These are phyloP conservation scores for Lactarius pseudohatsudake DNA, from an alignment of 768 basidiomycete genomes.

Conservation along the genomic window DNA sequence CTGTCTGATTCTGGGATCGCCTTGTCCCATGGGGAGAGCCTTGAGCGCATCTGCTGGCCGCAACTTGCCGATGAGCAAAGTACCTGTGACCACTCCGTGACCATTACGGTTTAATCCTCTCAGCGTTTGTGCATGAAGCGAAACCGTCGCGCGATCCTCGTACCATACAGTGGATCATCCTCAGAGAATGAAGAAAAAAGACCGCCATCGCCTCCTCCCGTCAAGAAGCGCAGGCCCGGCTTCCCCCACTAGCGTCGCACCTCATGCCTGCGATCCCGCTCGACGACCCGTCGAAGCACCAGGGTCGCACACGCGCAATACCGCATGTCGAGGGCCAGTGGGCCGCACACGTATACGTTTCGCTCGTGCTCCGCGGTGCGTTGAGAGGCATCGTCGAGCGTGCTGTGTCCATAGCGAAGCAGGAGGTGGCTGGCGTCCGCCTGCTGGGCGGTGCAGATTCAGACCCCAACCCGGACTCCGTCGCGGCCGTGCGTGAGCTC, in stretches of 20 bases:
- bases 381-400: slow-evolving; percentile 49
- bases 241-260: slow-evolving; percentile 56
- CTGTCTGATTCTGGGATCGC: too few species aligned
- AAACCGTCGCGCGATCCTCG: slow-evolving; percentile 14
- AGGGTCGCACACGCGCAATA: slow-evolving; percentile 71
- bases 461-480: slow-evolving; percentile 23
- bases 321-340: slow-evolving; percentile 90
- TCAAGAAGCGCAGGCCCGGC: slow-evolving; percentile 51
- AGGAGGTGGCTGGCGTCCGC: slow-evolving; percentile 48
- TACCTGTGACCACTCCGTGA: background rate
- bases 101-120: background rate
- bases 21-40: too few species aligned
- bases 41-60: background rate
- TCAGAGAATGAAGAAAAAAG: slow-evolving; percentile 7
- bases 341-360: slow-evolving; percentile 74
- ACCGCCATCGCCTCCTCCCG: slow-evolving; percentile 3
- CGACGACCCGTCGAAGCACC: slow-evolving; percentile 78
- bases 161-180: slow-evolving; percentile 22
- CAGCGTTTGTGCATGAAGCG: slow-evolving; percentile 20
- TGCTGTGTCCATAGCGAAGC: slow-evolving; percentile 46
- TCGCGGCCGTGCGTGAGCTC: slow-evolving; percentile 45
- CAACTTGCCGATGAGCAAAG: background rate
- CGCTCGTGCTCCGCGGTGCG: slow-evolving; percentile 47
- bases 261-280: slow-evolving; percentile 50
- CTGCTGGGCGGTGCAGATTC: slow-evolving; percentile 38